Base-by-base conservation (phyloP, 345 rosid species). In the Citrus australasica region DNA sequence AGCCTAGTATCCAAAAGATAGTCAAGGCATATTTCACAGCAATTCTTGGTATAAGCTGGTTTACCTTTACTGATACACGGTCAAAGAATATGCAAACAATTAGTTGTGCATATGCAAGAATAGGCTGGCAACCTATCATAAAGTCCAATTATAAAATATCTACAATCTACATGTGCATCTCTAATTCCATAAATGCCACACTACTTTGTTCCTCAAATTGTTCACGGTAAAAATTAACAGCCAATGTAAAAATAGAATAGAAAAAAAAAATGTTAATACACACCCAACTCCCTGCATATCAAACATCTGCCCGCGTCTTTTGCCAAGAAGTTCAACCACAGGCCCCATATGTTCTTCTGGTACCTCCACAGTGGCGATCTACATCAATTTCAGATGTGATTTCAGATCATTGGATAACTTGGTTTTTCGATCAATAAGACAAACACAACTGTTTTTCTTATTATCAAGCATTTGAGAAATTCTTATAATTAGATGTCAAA, bases 241-340 rank as follows among this genome's bases (percentile, higher is more conserved):
- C 37, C 30, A 30, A 5, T 14, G n/a, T 8, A 22, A 42, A 61
- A 71, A 55, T 48, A 6, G 30, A 64, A 74, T 55, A 66, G 53
- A 62, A 13, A 38, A 14, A 10, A 22, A 3, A 63, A 53, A 73
- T 69, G 11, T 48, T 70, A 53, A 55, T 55, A 83, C 91, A 27
- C 76, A 93, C 98, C 97, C 98, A 75, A 87, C 89, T 65, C 90
- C 91, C 79, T 93, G 90, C 99, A 93, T 95, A 83, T 95, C 97
- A 84, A 90, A 87, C 98, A 95, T 95, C 86, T 83, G 94, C 59
- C 97, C 99, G 59, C 98, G 98, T 82, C 99, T 91, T 90, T 76
- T 90, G 27, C 99, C 99, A 76, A 93, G 94, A 85, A 95, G 99
- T 85, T 95, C 99, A 84, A 95, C 98, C 59, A 93, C 99, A 83